Conservation (phyloP, 176 grass and related monocot genomes). For the Avena sativa region DNA sequence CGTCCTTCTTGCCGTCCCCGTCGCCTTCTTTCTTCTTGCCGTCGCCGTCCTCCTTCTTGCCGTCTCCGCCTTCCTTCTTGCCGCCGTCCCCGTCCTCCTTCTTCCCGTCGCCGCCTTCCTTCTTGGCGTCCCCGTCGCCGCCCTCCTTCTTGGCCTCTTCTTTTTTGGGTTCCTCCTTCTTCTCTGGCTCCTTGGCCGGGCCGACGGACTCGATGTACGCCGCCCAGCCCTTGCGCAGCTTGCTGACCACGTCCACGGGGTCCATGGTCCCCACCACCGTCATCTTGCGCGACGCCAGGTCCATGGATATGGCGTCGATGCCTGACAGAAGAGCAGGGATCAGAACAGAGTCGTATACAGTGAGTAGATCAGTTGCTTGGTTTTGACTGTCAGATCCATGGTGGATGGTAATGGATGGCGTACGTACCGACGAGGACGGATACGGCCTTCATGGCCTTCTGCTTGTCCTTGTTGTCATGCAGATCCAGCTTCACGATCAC, state of each 20-base stretch:
- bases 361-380: neutral
- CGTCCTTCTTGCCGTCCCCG: neutral
- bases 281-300: conserved; percentile 83
- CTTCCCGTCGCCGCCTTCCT: neutral
- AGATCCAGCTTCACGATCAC: conserved; percentile 79
- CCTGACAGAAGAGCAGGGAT: conserved; percentile 44
- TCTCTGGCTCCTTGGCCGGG: conserved; percentile 70
- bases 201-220: conserved; percentile 67
- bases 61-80: neutral
- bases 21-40: neutral
- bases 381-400: too few relatives aligned
- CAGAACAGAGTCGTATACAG: neutral
- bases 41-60: neutral
- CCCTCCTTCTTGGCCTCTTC: conserved; percentile 40
- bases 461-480: conserved; percentile 91
- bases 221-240: conserved; percentile 77
- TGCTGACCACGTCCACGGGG: conserved; percentile 71
- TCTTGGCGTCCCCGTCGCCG: neutral
- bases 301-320: conserved; percentile 69
- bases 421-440: conserved; percentile 64
- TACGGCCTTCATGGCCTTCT: conserved; percentile 89
- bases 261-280: conserved; percentile 78
- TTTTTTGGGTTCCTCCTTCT: conserved; percentile 38
- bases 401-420: neutral
- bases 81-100: neutral